These are phyloP conservation scores for Corinectria fuckeliana DNA, from an alignment of 2,329 filamentous ascomycete genomes.

Conservation along the genomic window DNA sequence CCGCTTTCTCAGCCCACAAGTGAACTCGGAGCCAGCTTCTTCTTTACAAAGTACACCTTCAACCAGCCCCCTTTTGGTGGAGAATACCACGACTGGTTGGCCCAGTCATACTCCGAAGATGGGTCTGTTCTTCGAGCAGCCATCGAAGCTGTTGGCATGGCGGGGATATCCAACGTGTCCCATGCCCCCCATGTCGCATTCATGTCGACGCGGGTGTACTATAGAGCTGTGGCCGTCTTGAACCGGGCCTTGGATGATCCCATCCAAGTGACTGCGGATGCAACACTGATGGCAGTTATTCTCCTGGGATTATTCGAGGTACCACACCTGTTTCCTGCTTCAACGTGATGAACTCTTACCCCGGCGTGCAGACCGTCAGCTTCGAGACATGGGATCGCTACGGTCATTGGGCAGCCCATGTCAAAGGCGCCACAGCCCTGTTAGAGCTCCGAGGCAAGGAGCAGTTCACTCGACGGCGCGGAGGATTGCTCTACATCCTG, in stretches of 20 bases:
- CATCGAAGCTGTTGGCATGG: constrained; percentile 38
- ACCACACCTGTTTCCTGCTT: neutral
- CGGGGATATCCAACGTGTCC: constrained; percentile 33
- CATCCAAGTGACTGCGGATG: constrained; percentile 19
- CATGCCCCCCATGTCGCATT: constrained; percentile 25
- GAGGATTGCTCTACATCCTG: constrained; percentile 33
- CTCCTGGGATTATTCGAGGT: constrained; percentile 37
- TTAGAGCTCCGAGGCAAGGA: constrained; percentile 32
- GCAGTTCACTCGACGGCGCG: constrained; percentile 31
- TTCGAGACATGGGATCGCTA: constrained; percentile 29
- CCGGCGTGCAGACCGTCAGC: constrained; percentile 22
- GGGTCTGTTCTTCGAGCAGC: constrained; percentile 19
- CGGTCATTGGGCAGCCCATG: constrained; percentile 29
- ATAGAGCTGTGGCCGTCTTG: constrained; percentile 21
- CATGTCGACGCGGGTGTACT: constrained; percentile 28
- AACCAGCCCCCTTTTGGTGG: constrained; percentile 27
- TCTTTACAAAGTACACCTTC: constrained; percentile 33
- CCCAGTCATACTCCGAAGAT: constrained; percentile 16
- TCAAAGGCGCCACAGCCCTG: constrained; percentile 33
- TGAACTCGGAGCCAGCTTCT: constrained; percentile 24
- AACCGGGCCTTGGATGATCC: constrained; percentile 20
- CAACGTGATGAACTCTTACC: neutral
- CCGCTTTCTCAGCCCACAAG: neutral
- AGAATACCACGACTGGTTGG: constrained; percentile 29
- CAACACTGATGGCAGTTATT: constrained; percentile 34